A percentile compares a stretch with the other conserved stretches of the same genome.
These are phyloP conservation scores for Heritiera littoralis DNA, from an alignment of 345 rosid species.

Conservation along the genomic window DNA sequence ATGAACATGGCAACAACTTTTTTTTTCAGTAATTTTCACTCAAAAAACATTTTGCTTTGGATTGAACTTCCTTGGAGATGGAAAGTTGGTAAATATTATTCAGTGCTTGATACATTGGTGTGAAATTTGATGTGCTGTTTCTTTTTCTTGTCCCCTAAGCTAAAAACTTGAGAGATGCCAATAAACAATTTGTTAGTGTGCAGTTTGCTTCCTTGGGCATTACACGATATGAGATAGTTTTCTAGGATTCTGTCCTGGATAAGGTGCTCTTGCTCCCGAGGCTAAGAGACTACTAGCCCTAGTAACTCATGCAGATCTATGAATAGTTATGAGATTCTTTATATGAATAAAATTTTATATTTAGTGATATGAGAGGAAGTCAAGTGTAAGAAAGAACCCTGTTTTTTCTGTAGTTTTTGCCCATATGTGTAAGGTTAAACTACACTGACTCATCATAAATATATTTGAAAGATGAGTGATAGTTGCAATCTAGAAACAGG, in stretches of 20 bases:
- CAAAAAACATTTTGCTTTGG: not conserved
- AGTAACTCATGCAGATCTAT: not conserved
- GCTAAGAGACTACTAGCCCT: not conserved
- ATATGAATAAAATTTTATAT: not conserved
- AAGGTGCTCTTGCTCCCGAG: not conserved
- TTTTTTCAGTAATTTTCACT: not conserved
- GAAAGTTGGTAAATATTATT: not conserved
- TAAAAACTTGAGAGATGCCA: not conserved
- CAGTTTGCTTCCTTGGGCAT: not conserved
- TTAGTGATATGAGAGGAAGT: not conserved
- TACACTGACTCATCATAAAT: not conserved
- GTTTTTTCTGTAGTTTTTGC: not conserved
- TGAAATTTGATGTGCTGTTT: not conserved
- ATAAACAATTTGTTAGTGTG: not conserved
- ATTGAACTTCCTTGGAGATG: not conserved
- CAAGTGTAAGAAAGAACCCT: not conserved
- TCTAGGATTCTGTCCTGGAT: not conserved
- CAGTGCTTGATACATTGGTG: constrained; percentile 39
- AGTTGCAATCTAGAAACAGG: not conserved
- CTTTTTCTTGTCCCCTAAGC: not conserved
- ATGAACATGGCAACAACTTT: not conserved
- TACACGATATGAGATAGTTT: not conserved
- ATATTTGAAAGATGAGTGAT: not conserved
- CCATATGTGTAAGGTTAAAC: not conserved
- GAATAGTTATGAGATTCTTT: not conserved